Conservation (phyloP, 129 eudicot species). For the Arctium lappa region DNA sequence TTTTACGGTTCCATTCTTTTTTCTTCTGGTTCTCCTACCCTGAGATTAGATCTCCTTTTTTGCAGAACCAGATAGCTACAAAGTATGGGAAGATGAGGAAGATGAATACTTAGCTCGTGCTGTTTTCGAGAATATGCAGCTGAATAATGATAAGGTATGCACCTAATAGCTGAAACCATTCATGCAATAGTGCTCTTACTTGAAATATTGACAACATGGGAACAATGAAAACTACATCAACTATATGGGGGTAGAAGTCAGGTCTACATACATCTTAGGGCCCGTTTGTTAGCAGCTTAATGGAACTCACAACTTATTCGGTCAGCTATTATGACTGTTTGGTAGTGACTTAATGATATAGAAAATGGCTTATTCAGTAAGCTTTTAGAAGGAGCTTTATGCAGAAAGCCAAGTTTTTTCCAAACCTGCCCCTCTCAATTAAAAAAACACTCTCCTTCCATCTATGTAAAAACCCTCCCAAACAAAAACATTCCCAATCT, state of each 20-base stretch:
- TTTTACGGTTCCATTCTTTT: not conserved
- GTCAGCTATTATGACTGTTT: no score
- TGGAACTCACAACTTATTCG: no score
- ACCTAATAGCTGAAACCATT: not conserved
- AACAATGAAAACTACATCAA: not conserved
- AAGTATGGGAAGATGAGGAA: constrained; percentile 82
- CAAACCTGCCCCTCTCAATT: no score
- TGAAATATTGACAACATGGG: not conserved
- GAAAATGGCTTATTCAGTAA: no score
- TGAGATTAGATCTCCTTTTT: not conserved
- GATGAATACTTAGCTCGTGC: constrained; percentile 82
- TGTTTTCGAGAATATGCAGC: constrained; percentile 76
- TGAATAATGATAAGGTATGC: constrained; percentile 69
- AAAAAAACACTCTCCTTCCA: no score
- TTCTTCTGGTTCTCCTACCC: not conserved
- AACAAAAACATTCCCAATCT: no score
- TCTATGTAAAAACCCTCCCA: no score
- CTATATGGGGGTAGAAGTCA: no score
- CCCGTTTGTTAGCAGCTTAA: no score
- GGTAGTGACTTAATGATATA: no score
- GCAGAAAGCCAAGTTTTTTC: no score
- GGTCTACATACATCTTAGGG: not conserved
- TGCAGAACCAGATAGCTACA: constrained; percentile 43
- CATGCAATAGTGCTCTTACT: not conserved
- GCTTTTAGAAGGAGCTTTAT: no score